Evolutionary conservation across 2,329 filamentous ascomycete genomes (phyloP).

Genomic region (Beauveria scarabaeidicola): DNA sequence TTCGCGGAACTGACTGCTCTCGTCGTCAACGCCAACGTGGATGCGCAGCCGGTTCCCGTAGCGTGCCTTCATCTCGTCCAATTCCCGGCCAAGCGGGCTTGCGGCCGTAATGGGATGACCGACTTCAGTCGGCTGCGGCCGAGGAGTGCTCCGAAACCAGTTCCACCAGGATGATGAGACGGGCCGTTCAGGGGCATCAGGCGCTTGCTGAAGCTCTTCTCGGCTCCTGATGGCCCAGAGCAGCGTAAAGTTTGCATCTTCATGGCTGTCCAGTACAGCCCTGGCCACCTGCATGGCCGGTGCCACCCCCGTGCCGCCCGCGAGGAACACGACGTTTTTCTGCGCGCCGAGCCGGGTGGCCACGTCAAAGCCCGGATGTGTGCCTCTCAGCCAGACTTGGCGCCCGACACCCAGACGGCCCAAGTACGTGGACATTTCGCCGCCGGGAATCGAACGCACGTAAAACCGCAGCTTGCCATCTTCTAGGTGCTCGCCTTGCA

Average conservation of each 20-base stretch:
- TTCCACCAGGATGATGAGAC: slow-evolving; percentile 18
- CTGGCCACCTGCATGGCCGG: slow-evolving; percentile 76
- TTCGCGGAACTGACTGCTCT: slow-evolving; percentile 57
- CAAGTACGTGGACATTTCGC: slow-evolving; percentile 81
- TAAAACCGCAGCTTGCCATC: slow-evolving; percentile 56
- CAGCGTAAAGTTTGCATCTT: slow-evolving; percentile 47
- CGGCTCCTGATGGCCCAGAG: slow-evolving; percentile 71
- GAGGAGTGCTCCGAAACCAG: slow-evolving; percentile 13
- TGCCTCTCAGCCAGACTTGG: slow-evolving; percentile 68
- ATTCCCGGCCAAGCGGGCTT: slow-evolving; percentile 49
- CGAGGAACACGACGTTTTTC: slow-evolving; percentile 65
- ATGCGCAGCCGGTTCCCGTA: slow-evolving; percentile 53
- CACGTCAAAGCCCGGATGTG: slow-evolving; percentile 59
- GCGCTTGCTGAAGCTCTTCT: slow-evolving; percentile 35
- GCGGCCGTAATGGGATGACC: slow-evolving; percentile 17
- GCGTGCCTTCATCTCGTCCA: slow-evolving; percentile 52
- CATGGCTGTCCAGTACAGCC: slow-evolving; percentile 41
- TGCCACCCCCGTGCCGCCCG: slow-evolving; percentile 86
- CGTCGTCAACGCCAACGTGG: slow-evolving; percentile 75
- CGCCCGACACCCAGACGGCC: slow-evolving; percentile 54
- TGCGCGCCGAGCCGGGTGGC: slow-evolving; percentile 21
- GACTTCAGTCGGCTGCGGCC: slow-evolving; percentile 14
- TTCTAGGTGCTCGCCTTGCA: slow-evolving; percentile 19
- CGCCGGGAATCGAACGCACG: slow-evolving; percentile 67
- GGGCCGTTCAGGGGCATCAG: slow-evolving; percentile 1